A percentile compares a stretch with the other conserved stretches of the same genome.
Evolutionary conservation across 2,329 filamentous ascomycete genomes (phyloP).

Genomic region (Mariannaea elegans): DNA sequence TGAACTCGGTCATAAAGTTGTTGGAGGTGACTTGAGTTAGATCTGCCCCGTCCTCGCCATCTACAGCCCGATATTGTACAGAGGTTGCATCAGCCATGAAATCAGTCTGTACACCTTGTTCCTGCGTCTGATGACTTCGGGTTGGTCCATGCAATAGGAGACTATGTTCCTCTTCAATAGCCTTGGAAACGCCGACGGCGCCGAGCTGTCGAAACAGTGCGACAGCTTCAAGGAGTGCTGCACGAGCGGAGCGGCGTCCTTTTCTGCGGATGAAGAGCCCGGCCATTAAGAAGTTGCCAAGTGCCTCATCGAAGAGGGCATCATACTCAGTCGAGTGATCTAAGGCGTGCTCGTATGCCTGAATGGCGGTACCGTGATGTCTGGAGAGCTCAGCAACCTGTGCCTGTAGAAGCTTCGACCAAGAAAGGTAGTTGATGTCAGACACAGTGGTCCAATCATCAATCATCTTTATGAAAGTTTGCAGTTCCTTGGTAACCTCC

Average conservation of each 20-base stretch:
- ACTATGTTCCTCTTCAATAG: conserved; percentile 74
- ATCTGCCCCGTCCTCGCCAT: conserved; percentile 56
- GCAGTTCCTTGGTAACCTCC: conserved; percentile 62
- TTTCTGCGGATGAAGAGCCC: conserved; percentile 73
- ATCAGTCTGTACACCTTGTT: conserved; percentile 76
- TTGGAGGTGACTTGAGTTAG: conserved; percentile 53
- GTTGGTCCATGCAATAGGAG: conserved; percentile 71
- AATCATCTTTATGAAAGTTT: conserved; percentile 66
- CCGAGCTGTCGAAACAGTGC: conserved; percentile 74
- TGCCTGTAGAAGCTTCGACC: conserved; percentile 74
- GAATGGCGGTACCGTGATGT: conserved; percentile 66
- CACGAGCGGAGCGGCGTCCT: conserved; percentile 73
- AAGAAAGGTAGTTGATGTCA: conserved; percentile 75
- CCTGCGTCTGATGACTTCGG: conserved; percentile 65
- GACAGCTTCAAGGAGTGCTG: conserved; percentile 73
- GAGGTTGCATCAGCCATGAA: conserved; percentile 67
- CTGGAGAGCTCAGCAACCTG: conserved; percentile 71
- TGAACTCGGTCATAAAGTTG: conserved; percentile 55
- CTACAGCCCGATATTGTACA: conserved; percentile 59
- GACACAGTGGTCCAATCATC: conserved; percentile 71
- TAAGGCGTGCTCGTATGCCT: conserved; percentile 73
- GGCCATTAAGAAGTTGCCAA: conserved; percentile 78
- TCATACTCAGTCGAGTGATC: conserved; percentile 76
- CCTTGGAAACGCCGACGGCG: conserved; percentile 73
- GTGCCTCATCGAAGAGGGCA: conserved; percentile 75